Conservation (phyloP, 2,329 filamentous ascomycete genomes). For the Hymenoscyphus scutula region DNA sequence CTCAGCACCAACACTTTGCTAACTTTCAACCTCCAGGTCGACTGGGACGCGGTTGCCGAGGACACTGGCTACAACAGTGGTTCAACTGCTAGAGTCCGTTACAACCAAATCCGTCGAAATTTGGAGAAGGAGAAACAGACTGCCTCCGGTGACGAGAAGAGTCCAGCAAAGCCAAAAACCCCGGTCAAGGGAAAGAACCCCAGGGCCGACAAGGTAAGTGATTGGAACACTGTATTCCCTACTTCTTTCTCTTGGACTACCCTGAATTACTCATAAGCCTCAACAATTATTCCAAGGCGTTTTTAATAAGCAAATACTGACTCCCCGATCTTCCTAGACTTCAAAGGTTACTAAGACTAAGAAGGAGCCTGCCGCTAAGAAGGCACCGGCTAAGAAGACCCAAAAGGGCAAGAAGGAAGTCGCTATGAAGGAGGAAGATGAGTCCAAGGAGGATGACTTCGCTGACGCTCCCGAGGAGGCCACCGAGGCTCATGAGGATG, state of each 20-base stretch:
- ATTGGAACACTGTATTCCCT: too few species aligned
- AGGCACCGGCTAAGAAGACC: slow-evolving; percentile 14
- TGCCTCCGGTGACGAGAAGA: slow-evolving; percentile 4
- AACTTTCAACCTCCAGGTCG: slow-evolving; percentile 23
- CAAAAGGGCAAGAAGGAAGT: slow-evolving; percentile 15
- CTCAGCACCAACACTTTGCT: not conserved
- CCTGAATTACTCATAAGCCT: too few species aligned
- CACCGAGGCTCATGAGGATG: not conserved
- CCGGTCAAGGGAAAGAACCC: not conserved
- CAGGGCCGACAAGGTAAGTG: not conserved
- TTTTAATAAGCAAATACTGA: too few species aligned
- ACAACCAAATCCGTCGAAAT: slow-evolving; percentile 47
- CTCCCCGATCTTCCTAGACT: too few species aligned
- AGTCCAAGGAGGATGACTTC: not conserved
- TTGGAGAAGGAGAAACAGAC: slow-evolving; percentile 39
- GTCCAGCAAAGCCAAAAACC: not conserved
- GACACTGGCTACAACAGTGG: slow-evolving; percentile 46
- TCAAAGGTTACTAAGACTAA: not conserved
- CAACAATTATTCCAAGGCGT: too few species aligned
- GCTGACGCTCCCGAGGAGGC: not conserved
- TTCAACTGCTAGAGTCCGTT: slow-evolving; percentile 47
- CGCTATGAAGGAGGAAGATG: not conserved
- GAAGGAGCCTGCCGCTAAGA: slow-evolving; percentile 16
- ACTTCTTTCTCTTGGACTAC: too few species aligned
- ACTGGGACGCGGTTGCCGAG: slow-evolving; percentile 48